phyloP scores from a whole-genome alignment of 2,329 filamentous ascomycete genomes.

The Fusarium camptoceras region DNA sequence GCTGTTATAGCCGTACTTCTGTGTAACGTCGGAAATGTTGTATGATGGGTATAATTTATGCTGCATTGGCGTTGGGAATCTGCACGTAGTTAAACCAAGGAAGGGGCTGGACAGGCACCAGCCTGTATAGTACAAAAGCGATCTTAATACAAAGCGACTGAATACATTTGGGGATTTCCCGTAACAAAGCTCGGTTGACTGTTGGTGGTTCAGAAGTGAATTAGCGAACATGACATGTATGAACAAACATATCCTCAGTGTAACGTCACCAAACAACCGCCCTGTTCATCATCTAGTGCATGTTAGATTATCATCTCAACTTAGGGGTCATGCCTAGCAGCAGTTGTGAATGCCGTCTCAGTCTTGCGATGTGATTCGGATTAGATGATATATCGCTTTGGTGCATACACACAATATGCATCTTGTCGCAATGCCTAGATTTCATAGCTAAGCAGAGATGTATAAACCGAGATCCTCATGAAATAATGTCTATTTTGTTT shows the following conservation, averaged over 20 bases:
- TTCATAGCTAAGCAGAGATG: neutral
- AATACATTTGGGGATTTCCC: neutral
- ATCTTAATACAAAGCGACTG: conserved; percentile 5
- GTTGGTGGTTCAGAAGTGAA: neutral
- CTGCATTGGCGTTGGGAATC: conserved; percentile 24
- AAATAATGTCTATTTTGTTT: conserved; percentile 30
- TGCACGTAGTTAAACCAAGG: conserved; percentile 1
- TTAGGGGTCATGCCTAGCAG: neutral
- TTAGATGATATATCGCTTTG: conserved; percentile 24
- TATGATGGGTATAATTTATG: conserved; percentile 27
- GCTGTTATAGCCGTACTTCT: conserved; percentile 7
- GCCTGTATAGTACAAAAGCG: conserved; percentile 1
- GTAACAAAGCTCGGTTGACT: neutral
- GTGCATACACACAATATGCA: conserved; percentile 24
- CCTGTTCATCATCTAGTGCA: neutral
- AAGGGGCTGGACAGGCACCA: neutral
- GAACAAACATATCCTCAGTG: neutral
- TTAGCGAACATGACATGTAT: neutral
- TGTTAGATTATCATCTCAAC: neutral
- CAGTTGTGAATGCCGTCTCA: neutral
- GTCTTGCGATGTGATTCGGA: neutral
- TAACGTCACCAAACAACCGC: neutral
- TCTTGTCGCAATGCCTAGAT: neutral
- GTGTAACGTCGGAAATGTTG: conserved; percentile 21
- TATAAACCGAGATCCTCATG: conserved; percentile 10